These are phyloP conservation scores for Psilocybe cyanescens DNA, from an alignment of 768 basidiomycete species.

Conservation along the genomic window DNA sequence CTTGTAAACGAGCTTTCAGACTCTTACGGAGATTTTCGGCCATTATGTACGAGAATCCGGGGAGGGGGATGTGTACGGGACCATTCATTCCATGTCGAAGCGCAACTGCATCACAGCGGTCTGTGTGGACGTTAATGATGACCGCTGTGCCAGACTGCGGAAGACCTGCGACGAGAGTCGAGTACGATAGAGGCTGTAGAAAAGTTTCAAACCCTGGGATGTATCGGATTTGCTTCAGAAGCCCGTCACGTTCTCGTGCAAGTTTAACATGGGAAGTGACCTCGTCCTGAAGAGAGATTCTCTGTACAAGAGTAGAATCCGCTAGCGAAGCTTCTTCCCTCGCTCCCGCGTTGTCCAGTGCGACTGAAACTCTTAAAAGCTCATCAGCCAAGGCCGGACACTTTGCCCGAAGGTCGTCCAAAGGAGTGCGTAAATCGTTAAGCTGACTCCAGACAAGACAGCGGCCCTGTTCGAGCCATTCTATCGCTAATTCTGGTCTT, in stretches of 20 bases:
- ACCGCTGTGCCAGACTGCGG: background rate
- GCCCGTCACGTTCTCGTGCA: background rate
- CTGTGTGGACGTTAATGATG: background rate
- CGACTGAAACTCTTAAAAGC: background rate
- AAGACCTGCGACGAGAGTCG: background rate
- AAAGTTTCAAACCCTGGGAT: background rate
- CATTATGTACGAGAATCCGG: background rate
- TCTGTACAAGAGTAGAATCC: background rate
- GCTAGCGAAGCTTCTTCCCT: background rate
- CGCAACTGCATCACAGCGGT: background rate
- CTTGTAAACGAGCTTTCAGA: constrained; percentile 2
- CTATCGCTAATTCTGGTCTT: constrained; percentile 8
- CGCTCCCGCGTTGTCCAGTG: background rate
- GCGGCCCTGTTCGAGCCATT: constrained; percentile 23
- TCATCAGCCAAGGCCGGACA: background rate
- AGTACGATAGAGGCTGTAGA: background rate
- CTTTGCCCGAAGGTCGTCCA: constrained; percentile 9
- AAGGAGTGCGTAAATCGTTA: constrained; percentile 12
- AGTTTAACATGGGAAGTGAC: background rate
- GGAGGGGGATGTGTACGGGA: no score
- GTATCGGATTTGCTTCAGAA: background rate
- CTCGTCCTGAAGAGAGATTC: background rate
- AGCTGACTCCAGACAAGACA: constrained; percentile 21
- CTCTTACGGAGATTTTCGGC: constrained; percentile 4
- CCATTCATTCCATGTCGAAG: no score